Evolutionary conservation across 441 rosid genomes (phyloP).

Genomic region (Manihot esculenta): DNA sequence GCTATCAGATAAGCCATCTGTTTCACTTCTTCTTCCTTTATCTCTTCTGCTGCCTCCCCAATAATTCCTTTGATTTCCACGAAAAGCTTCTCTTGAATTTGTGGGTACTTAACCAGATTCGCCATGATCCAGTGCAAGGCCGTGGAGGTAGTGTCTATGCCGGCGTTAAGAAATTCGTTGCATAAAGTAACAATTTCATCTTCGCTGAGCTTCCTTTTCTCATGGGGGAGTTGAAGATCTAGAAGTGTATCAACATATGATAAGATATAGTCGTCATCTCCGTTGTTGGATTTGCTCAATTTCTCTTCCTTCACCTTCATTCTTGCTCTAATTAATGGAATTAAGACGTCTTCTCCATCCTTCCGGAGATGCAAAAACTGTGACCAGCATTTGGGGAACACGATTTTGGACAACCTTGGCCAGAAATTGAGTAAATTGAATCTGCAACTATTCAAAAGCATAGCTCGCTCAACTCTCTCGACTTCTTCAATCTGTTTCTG

Average conservation of each 20-base stretch:
- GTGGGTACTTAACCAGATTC: conserved; percentile 38
- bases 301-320: conserved; percentile 22
- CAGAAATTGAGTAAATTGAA: conserved; percentile 32
- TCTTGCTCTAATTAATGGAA: conserved; percentile 38
- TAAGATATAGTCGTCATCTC: background rate
- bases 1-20: conserved; percentile 36
- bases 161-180: conserved; percentile 41
- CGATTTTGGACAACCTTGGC: conserved; percentile 35
- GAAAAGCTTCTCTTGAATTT: conserved; percentile 27
- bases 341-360: conserved; percentile 10
- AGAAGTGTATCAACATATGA: conserved; percentile 41
- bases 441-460: background rate
- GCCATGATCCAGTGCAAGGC: conserved; percentile 54
- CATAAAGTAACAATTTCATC: conserved; percentile 32
- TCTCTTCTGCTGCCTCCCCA: conserved; percentile 10
- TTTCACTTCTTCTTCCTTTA: conserved; percentile 29
- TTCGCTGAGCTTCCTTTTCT: conserved; percentile 39
- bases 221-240: conserved; percentile 36
- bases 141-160: conserved; percentile 45
- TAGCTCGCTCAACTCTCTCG: conserved; percentile 13
- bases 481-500: conserved; percentile 26
- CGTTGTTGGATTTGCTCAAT: background rate
- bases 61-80: conserved; percentile 25
- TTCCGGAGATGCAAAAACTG: conserved; percentile 18
- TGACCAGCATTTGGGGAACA: conserved; percentile 31